Evolutionary conservation across 2,329 filamentous ascomycete species (phyloP), one percentile per base, ranked within the genome.

Genomic region (Alternaria conjuncta): DNA sequence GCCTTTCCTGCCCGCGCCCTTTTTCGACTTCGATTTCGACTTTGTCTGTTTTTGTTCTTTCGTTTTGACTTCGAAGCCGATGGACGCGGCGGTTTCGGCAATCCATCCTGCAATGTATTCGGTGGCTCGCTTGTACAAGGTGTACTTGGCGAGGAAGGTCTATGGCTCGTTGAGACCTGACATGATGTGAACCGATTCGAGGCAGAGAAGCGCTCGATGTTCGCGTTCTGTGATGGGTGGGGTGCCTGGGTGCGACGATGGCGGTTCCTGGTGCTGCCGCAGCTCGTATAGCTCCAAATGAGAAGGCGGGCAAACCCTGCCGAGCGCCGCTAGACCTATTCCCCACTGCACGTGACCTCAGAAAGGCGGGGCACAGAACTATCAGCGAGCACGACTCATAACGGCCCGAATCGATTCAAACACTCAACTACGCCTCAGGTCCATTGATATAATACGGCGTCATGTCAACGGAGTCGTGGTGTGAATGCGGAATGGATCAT

Each of bases 21-120:
- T 41, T 41, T 41, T 41, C 36, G 36, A 41, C 15, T 30, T 43
- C 0, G 51, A 49, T 49, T 12, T 49, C 3, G 25, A 8, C 15
- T 26, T 49, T 5, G 9, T 25, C 44, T 43, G 18, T 21, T 51
- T 57, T 32, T 57, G 44, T 18, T 44, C 36, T 5, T 50, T 51
- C n/a, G 28, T 26, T 57, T 53, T 26, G 26, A 55, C 57, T 25
- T 60, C 25, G 41, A 55, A 55, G 49, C 50, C 57, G 51, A 55
- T 46, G 12, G 28, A 55, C 13, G 20, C 28, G 15, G 61, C 43
- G 20, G 57, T 54, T 26, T 64, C 57, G 44, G 61, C 61, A 3
- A 64, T 28, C 61, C 61, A 64, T 51, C 57, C 45, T 26, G 49
- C 61, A 23, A 64, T 64, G 59, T 62, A 41, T 41, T 41, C 36